Base-by-base conservation (phyloP, 345 rosid species). In the Limnanthes douglasii region DNA sequence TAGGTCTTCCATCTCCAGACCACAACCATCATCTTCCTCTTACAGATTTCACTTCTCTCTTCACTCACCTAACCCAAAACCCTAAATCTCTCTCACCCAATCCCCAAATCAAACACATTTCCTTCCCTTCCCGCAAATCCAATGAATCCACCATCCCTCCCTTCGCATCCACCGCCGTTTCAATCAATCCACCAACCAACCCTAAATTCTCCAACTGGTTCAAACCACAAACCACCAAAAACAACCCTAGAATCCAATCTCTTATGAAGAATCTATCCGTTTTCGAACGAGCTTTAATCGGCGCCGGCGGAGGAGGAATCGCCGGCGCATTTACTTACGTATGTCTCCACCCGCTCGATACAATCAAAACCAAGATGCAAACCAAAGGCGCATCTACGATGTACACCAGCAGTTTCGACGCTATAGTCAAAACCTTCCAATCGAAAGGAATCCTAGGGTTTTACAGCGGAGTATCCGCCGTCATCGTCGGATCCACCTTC, bases 251-350 rank as follows among this genome's bases (percentile, higher is more conserved):
- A 18, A 57, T 56, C 12, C 68, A 56, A 17, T 34, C 70, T 51
- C 37, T 88, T 1, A 52, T 79, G 68, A 73, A 74, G 53, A 68
- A 55, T 46, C 77, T 83, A 43, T 67, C 95, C 3, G 73, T 79
- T 35, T 48, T 54, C 36, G 98, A 84, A 64, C 73, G 92, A 15
- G 95, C 95, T 30, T 50, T 84, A 0, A 70, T 79, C 10, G 95
- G 94, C 9, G 86, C 95, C 2, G 95, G 56, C 12, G 92, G 57
- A 13, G 95, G 95, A 11, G 94, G 95, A 15, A 60, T 88, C 29
- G 93, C 95, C 1, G 94, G 95, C 3, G 97, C 97, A 0, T 88
- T 88, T 53, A 88, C 95, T 6, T 79, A 83, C 55, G 82, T 76
- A 7, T 74, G 92, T 41, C 76, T 88, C 8, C 82, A 29, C 50